A percentile compares a stretch with the other conserved stretches of the same genome.
Evolutionary conservation across 257 asterid species (phyloP).

Genomic region (Salvia splendens): DNA sequence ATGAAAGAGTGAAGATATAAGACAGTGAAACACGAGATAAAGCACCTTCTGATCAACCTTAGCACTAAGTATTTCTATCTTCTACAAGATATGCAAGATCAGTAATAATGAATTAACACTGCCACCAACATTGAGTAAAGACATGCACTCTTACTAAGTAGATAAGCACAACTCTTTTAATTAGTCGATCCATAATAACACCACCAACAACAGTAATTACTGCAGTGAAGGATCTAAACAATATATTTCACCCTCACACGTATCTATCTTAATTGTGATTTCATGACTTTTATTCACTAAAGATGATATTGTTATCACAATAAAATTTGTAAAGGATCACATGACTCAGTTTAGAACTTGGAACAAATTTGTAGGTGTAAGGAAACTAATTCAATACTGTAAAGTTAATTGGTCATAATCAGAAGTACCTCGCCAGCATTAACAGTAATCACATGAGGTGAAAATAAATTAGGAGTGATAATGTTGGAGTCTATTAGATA

Average conservation of each 20-base stretch:
- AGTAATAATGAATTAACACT: not conserved
- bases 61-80: too few relatives aligned
- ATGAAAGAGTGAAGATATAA: constrained; percentile 6
- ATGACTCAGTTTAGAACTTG: constrained; percentile 1
- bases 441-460: constrained; percentile 71
- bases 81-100: not conserved
- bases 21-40: not conserved
- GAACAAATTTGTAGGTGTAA: not conserved
- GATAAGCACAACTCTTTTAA: constrained; percentile 5
- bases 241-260: not conserved
- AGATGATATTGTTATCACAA: not conserved
- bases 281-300: constrained; percentile 2
- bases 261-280: constrained; percentile 15
- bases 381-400: not conserved
- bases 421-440: constrained; percentile 71
- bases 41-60: too few relatives aligned
- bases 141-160: constrained; percentile 1
- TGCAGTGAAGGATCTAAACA: not conserved
- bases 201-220: not conserved
- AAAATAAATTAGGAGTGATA: constrained; percentile 42
- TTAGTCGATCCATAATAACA: not conserved
- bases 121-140: not conserved
- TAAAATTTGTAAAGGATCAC: constrained; percentile 1
- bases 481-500: constrained; percentile 35
- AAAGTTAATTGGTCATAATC: constrained; percentile 1